Conservation (phyloP, 768 basidiomycete genomes). For the Pleurotus cornucopiae region DNA sequence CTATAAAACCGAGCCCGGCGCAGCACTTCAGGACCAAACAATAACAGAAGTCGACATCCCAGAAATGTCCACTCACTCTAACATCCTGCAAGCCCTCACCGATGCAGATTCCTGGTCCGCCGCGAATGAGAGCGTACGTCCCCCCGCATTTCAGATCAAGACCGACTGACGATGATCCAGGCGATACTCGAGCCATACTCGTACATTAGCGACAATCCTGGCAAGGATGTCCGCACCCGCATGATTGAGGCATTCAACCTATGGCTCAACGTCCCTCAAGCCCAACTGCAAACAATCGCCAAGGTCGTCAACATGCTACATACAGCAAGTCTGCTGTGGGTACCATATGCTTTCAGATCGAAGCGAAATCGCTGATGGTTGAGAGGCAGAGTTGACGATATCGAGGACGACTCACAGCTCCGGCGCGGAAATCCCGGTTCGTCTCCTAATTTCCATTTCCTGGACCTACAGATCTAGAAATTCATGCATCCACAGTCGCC, state of each 20-base stretch:
- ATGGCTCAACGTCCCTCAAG: conserved; percentile 81
- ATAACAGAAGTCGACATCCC: no score
- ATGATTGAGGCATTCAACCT: conserved; percentile 91
- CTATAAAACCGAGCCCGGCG: no score
- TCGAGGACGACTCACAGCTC: conserved; percentile 87
- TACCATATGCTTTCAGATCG: not conserved
- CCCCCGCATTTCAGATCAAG: not conserved
- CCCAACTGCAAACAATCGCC: conserved; percentile 69
- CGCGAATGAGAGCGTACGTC: conserved; percentile 23
- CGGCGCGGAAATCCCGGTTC: conserved; percentile 80
- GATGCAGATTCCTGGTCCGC: conserved; percentile 30
- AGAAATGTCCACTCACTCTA: conserved; percentile 30
- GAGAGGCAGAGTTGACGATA: conserved; percentile 77
- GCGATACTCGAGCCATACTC: conserved; percentile 81
- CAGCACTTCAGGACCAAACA: no score
- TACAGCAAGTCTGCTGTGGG: conserved; percentile 86
- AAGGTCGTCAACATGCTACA: conserved; percentile 92
- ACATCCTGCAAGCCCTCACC: conserved; percentile 29
- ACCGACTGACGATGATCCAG: conserved; percentile 17
- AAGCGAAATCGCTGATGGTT: conserved; percentile 1
- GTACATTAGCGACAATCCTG: conserved; percentile 79
- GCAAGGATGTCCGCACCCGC: conserved; percentile 86
- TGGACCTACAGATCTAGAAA: not conserved
- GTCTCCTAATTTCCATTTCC: conserved; percentile 10
- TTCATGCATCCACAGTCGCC: conserved; percentile 47